Evolutionary conservation across 352 stramenopile species (phyloP).

Genomic region (Phytophthora tubulina): DNA sequence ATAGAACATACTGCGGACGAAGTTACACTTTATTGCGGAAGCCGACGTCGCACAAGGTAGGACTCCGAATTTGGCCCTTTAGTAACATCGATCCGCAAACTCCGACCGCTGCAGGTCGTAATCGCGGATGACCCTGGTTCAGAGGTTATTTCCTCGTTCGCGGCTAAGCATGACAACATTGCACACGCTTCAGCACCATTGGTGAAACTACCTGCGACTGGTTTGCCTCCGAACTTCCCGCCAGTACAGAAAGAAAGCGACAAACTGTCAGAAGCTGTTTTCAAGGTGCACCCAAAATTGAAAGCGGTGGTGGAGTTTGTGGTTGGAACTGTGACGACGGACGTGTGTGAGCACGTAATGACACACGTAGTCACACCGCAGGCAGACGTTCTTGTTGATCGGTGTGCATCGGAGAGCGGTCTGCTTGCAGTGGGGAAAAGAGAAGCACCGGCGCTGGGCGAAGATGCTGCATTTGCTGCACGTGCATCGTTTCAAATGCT

Average conservation of each 20-base stretch:
- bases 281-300: slow-evolving; percentile 70
- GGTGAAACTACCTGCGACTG: slow-evolving; percentile 5
- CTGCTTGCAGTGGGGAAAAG: neutral
- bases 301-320: slow-evolving; percentile 72
- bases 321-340: slow-evolving; percentile 66
- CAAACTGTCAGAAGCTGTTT: slow-evolving; percentile 58
- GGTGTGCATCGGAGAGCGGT: slow-evolving; percentile 43
- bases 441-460: neutral
- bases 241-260: slow-evolving; percentile 40
- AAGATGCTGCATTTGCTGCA: slow-evolving; percentile 23
- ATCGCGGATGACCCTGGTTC: slow-evolving; percentile 35
- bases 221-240: neutral
- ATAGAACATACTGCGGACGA: no score
- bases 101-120: slow-evolving; percentile 67
- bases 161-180: neutral
- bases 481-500: slow-evolving; percentile 50
- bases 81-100: slow-evolving; percentile 59
- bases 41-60: no score
- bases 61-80: no score
- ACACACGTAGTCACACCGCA: slow-evolving; percentile 48
- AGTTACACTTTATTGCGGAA: no score
- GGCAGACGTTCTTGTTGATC: slow-evolving; percentile 56
- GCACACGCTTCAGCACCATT: neutral
- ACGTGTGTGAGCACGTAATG: slow-evolving; percentile 68
- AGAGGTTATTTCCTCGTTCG: slow-evolving; percentile 12